These are phyloP conservation scores for Hansenula lynferdii DNA, from an alignment of 1,139 yeast genomes.

Conservation along the genomic window DNA sequence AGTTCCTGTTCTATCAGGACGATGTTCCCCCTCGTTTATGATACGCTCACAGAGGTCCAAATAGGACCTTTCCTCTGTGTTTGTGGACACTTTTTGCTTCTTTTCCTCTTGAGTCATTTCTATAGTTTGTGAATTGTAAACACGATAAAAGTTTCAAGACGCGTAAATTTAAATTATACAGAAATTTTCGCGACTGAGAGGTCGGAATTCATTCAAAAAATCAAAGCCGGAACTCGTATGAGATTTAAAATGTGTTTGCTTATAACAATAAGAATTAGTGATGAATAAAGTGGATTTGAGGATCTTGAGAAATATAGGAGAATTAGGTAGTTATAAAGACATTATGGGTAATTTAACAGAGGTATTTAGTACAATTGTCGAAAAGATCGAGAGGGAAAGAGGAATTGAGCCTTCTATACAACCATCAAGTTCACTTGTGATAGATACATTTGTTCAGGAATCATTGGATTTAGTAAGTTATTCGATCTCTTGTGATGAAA, in stretches of 20 bases:
- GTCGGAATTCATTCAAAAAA: too few relatives aligned
- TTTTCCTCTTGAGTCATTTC: slow-evolving; percentile 12
- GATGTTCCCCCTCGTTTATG: slow-evolving; percentile 76
- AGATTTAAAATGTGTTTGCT: too few relatives aligned
- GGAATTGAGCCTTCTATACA: slow-evolving; percentile 6
- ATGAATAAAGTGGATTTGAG: not conserved
- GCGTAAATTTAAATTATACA: not conserved
- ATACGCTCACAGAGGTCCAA: slow-evolving; percentile 76
- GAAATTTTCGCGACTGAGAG: not conserved
- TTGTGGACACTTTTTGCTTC: slow-evolving; percentile 17
- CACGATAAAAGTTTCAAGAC: not conserved
- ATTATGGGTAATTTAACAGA: slow-evolving; percentile 52
- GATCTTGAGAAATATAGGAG: not conserved
- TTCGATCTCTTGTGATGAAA: not conserved
- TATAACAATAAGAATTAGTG: not conserved
- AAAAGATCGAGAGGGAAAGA: slow-evolving; percentile 31
- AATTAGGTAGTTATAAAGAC: not conserved
- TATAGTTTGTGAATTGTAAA: not conserved
- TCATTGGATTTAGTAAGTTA: slow-evolving; percentile 36
- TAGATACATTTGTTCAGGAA: slow-evolving; percentile 52
- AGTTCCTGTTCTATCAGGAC: slow-evolving; percentile 97
- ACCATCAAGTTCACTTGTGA: slow-evolving; percentile 17
- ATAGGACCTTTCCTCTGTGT: slow-evolving; percentile 75
- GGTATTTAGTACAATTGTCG: slow-evolving; percentile 43
- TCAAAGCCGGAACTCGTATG: too few relatives aligned